Evolutionary conservation across 2,329 filamentous ascomycete genomes (phyloP).

Genomic region (Pseudopithomyces maydicus): DNA sequence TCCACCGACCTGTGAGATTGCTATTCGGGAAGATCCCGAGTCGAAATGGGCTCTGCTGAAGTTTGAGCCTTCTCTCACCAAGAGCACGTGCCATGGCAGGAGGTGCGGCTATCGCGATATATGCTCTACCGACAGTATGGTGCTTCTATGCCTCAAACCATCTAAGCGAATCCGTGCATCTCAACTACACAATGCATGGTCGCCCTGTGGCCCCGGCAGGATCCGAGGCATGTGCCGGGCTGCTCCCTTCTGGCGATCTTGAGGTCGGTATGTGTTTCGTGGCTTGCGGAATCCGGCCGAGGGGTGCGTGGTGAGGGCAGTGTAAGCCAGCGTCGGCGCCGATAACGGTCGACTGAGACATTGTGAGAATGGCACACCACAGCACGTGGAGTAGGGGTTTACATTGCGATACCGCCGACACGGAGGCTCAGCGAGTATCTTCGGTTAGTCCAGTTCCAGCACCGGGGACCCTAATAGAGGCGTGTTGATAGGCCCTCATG

Average conservation of each 20-base stretch:
- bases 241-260: constrained; percentile 2
- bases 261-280: not conserved
- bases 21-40: not conserved
- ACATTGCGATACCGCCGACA: not conserved
- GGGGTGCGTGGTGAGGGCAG: not conserved
- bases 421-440: not conserved
- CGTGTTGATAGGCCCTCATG: not conserved
- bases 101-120: constrained; percentile 4
- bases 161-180: not conserved
- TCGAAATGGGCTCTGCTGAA: not conserved
- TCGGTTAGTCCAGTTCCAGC: not conserved
- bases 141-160: constrained; percentile 1
- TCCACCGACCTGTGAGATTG: not conserved
- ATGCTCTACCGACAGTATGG: constrained; percentile 1
- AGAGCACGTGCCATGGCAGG: not conserved
- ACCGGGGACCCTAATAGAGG: not conserved
- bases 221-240: not conserved
- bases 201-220: not conserved
- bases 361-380: not conserved
- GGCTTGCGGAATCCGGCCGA: constrained; percentile 1
- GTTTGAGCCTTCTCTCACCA: not conserved
- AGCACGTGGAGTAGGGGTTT: constrained; percentile 3
- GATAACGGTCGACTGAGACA: constrained; percentile 6
- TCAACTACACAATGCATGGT: not conserved
- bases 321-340: not conserved